Evolutionary conservation across 2,329 filamentous ascomycete genomes (phyloP).

Genomic region (Dendrostoma leiphaemia): DNA sequence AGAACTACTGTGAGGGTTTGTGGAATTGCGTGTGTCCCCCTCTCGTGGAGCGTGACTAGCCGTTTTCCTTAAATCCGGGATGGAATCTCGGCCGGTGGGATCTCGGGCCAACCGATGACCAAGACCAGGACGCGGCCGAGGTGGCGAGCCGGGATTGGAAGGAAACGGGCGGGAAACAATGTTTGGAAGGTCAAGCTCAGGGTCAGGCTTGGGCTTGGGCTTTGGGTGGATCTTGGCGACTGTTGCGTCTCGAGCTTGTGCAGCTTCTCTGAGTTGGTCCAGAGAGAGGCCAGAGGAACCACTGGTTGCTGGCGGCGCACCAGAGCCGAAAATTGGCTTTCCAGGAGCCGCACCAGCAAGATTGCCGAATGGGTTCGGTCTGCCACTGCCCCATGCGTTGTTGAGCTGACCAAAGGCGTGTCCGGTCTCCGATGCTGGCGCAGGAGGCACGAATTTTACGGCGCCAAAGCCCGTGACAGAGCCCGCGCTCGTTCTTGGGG

Average conservation of each 20-base stretch:
- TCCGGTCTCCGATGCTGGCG: background rate
- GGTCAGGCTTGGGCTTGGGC: background rate
- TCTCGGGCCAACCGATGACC: too few species aligned
- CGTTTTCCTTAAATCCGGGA: too few species aligned
- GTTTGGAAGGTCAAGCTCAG: too few species aligned
- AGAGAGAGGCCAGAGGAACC: background rate
- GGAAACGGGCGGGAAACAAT: too few species aligned
- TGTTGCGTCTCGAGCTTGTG: background rate
- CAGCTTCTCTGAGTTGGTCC: background rate
- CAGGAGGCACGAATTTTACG: too few species aligned
- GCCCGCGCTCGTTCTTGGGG: background rate
- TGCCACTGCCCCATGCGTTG: background rate
- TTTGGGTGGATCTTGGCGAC: background rate
- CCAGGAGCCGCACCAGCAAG: background rate
- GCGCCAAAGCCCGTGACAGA: background rate
- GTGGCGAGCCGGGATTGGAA: too few species aligned
- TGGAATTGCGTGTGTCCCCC: too few species aligned
- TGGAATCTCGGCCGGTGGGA: too few species aligned
- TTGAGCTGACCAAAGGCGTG: background rate
- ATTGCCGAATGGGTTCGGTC: background rate
- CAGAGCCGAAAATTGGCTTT: background rate
- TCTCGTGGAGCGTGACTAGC: too few species aligned
- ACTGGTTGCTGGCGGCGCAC: background rate
- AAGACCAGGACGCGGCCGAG: too few species aligned
- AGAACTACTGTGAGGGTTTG: too few species aligned